Percentiles rank a stretch among this genome's conserved stretches.
These are phyloP conservation scores for Cylindrotheca fusiformis DNA, from an alignment of 108 stramenopile species.

Conservation along the genomic window DNA sequence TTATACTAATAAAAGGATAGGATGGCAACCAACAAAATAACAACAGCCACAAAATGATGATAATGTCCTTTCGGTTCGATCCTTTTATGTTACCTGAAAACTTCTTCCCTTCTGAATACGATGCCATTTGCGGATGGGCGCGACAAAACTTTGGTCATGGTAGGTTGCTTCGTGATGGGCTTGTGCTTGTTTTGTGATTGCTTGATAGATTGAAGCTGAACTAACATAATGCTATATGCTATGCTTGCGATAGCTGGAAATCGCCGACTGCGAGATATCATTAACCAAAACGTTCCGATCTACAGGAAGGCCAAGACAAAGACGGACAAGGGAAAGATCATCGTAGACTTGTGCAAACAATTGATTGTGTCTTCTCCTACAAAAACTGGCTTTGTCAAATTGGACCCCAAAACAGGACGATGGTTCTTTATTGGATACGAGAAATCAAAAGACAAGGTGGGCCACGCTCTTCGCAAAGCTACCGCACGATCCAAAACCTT, in stretches of 20 bases:
- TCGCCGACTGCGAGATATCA: constrained; percentile 30
- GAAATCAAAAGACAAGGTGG: constrained; percentile 38
- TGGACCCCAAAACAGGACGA: constrained; percentile 20
- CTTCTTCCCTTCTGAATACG: constrained; percentile 29
- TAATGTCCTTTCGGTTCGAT: constrained; percentile 5
- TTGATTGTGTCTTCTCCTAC: constrained; percentile 16
- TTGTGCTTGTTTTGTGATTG: background rate
- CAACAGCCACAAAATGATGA: constrained; percentile 4
- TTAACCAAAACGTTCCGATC: constrained; percentile 19
- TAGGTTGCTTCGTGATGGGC: constrained; percentile 3
- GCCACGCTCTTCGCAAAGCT: constrained; percentile 33
- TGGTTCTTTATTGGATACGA: constrained; percentile 30
- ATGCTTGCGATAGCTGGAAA: constrained; percentile 27
- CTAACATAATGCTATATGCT: background rate
- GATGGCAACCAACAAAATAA: too few species aligned
- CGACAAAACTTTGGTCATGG: constrained; percentile 35
- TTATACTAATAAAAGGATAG: too few species aligned
- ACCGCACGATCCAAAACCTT: too few species aligned
- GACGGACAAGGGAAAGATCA: constrained; percentile 24
- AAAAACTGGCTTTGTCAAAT: constrained; percentile 21
- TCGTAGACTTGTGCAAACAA: constrained; percentile 23
- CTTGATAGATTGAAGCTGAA: background rate
- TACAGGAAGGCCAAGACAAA: constrained; percentile 29
- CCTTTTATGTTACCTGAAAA: constrained; percentile 19
- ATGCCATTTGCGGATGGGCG: constrained; percentile 33